Evolutionary conservation across 1,284 basidiomycete species (phyloP), one percentile per base, ranked within the genome.

Genomic region (Pseudozyma pruni): DNA sequence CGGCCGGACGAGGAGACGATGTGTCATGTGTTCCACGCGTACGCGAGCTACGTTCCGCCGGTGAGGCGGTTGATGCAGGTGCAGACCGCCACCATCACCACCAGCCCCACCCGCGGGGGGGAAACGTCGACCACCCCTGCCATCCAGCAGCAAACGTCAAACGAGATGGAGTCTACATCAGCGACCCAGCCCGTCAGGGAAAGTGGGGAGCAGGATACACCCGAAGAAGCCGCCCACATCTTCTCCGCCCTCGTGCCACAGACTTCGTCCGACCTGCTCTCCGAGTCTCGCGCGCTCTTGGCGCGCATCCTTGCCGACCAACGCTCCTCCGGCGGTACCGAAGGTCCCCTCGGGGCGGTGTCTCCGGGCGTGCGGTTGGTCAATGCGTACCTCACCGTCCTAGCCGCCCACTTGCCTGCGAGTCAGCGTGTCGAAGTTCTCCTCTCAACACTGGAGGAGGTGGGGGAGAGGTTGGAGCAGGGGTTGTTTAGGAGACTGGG

Each of bases 11-110:
- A 90, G 53, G 87, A 90, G 73, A 86, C 91, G 23, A 88, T 98
- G 87, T 86, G 87, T 69, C 89, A 92, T 74, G 84, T 97, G 8
- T 93, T 98, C 82, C 90, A 93, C 83, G 87, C 92, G 1, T 98
- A 98, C 83, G 89, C 93, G 0, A 84, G 90, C 1, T 95, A 92
- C 83, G 86, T 85, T 42, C 89, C 91, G 1, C 70, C 79, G 6
- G 49, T 85, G 32, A 63, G 51, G 29, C 47, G 72, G 13, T 53
- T 67, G 44, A 44, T 44, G 38, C 43, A 25, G 29, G 22, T 10
- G 47, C 37, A 22, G 46, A 17, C 8, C 13, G 25, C 43, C 8
- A 14, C 14, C 17, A 13, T 31, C 1, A 31, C 35, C n/a, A 20
- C 20, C 11, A n/a, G 4, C 10, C 16, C 34, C n/a, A 27, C 33